Evolutionary conservation across 2,329 filamentous ascomycete species (phyloP), one percentile per base, ranked within the genome.

Genomic region (Fusarium cyanostomum): DNA sequence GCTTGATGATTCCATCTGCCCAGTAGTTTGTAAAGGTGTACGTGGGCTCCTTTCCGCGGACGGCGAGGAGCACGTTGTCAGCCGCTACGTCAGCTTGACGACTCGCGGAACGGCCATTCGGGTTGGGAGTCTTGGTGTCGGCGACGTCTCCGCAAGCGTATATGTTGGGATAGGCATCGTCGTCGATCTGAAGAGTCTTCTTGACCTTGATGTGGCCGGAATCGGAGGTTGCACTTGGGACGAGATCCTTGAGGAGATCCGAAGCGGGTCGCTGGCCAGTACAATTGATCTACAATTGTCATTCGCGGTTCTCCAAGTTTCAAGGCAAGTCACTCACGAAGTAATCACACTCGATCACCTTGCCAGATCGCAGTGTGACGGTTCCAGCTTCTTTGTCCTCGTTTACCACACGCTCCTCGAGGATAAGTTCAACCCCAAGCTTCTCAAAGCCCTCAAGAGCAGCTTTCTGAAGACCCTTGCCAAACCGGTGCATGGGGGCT

Each of bases 61-160:
- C 79, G 0, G 77, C 73, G 1, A 78, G 74, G 3, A 86, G 67
- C 15, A 89, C 78, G 60, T 89, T 90, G 34, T 81, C 78, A 2
- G 80, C 80, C 0, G 81, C 85, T 5, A 84, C 67, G 27, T 77
- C 75, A 3, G 82, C 84, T 67, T 90, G 87, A 10, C 78, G 76
- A 39, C 78, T 77, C 0, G 84, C 85, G 0, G 85, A 81, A 9
- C 86, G 79, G 0, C 82, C 84, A 68, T 87, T 88, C 7, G 82
- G 82, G 31, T 76, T 73, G 0, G 77, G 77, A 1, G 79, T 78
- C 10, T 72, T 59, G 1, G 80, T 81, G 24, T 84, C 83, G 5
- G 86, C 82, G 5, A 91, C 84, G 61, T 90, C 88, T 15, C 88
- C 88, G n/a, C 86, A 82, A 1, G 83, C 84, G 65, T 87, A 90